phyloP scores from a whole-genome alignment of 306 rosid species.

The Clitoria ternatea region DNA sequence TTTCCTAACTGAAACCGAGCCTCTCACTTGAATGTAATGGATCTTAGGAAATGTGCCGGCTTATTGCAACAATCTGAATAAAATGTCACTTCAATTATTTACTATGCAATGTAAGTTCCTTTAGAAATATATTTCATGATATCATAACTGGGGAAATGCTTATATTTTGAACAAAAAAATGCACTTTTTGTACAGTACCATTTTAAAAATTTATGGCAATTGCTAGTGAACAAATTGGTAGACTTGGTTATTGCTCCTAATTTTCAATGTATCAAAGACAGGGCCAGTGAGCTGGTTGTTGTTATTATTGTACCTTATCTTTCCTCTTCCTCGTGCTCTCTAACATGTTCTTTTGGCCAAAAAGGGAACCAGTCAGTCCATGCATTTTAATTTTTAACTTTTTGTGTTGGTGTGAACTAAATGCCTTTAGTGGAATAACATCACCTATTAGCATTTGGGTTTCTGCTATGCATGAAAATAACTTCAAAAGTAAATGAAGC shows the following conservation, averaged over 20 bases:
- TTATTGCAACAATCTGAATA: not conserved
- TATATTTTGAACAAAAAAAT: not conserved
- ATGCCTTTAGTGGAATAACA: not conserved
- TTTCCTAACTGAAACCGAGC: not conserved
- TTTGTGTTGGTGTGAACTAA: slow-evolving; percentile 5
- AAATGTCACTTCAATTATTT: slow-evolving; percentile 2
- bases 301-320: not conserved
- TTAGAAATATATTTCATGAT: not conserved
- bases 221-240: not conserved
- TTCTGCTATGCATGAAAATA: not conserved
- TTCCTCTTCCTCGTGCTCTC: not conserved
- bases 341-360: not conserved
- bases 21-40: not conserved
- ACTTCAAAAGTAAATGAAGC: not conserved
- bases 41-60: not conserved
- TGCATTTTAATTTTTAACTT: slow-evolving; percentile 9
- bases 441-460: slow-evolving; percentile 11
- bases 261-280: not conserved
- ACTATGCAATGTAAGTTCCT: not conserved
- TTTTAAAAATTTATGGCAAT: not conserved
- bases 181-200: not conserved
- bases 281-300: not conserved
- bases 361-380: not conserved
- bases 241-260: not conserved
- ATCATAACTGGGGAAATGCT: not conserved